A percentile compares a stretch with the other conserved stretches of the same genome.
Conservation (phyloP, 164 flowering plant species). For the Amborella trichopoda region DNA sequence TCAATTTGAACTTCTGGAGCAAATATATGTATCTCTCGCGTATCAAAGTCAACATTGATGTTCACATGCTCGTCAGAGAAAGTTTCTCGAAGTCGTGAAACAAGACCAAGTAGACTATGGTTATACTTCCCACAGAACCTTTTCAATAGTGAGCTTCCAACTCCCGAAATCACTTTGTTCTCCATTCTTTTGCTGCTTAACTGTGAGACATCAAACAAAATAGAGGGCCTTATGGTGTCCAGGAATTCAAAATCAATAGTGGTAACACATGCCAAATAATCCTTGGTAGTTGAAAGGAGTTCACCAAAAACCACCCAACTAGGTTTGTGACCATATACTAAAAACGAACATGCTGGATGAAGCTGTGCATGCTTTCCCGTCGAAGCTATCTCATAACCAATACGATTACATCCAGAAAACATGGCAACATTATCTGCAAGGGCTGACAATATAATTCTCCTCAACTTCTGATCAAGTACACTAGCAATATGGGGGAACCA, state of each 20-base stretch:
- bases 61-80: slow-evolving; percentile 48
- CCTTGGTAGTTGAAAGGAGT: slow-evolving; percentile 38
- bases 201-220: slow-evolving; percentile 35
- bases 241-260: slow-evolving; percentile 54
- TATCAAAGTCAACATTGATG: slow-evolving; percentile 47
- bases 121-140: slow-evolving; percentile 76
- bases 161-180: slow-evolving; percentile 32
- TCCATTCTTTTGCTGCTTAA: slow-evolving; percentile 44
- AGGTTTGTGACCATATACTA: slow-evolving; percentile 57
- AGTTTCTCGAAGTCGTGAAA: slow-evolving; percentile 29
- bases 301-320: slow-evolving; percentile 89
- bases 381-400: slow-evolving; percentile 86
- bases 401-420: slow-evolving; percentile 72
- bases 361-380: slow-evolving; percentile 61
- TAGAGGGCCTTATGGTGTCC: slow-evolving; percentile 41
- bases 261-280: slow-evolving; percentile 83
- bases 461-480: slow-evolving; percentile 38
- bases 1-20: slow-evolving; percentile 39
- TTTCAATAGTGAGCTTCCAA: slow-evolving; percentile 41
- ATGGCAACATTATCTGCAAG: slow-evolving; percentile 77
- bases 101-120: slow-evolving; percentile 27
- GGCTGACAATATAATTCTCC: slow-evolving; percentile 57
- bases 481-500: slow-evolving; percentile 51
- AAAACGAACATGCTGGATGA: slow-evolving; percentile 89
- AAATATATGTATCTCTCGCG: slow-evolving; percentile 43